Evolutionary conservation across 345 rosid genomes (phyloP).

Genomic region (Cardamine resedifolia): DNA sequence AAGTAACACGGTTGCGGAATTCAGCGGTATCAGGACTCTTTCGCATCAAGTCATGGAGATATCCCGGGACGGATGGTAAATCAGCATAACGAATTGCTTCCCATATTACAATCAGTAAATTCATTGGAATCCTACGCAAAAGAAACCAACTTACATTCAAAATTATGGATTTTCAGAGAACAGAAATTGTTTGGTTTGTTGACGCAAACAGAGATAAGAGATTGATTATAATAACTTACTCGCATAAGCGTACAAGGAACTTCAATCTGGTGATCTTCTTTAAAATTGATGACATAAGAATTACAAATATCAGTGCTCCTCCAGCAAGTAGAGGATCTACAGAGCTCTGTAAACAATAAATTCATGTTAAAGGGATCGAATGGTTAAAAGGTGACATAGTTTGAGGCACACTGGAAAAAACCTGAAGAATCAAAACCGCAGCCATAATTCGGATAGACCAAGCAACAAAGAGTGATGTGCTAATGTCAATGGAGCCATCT

Average conservation of each 20-base stretch:
- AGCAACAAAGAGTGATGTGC: slow-evolving; percentile 71
- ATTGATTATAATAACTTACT: slow-evolving; percentile 45
- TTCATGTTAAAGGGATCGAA: not conserved
- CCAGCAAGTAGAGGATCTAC: slow-evolving; percentile 75
- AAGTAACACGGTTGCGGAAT: slow-evolving; percentile 11
- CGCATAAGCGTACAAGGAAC: slow-evolving; percentile 49
- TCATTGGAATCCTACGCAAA: slow-evolving; percentile 54
- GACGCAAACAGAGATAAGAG: not conserved
- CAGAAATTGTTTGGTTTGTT: not conserved
- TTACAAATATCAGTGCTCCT: slow-evolving; percentile 57
- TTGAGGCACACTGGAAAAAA: slow-evolving; percentile 21
- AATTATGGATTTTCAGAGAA: not conserved
- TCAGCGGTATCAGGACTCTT: slow-evolving; percentile 41
- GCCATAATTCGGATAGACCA: slow-evolving; percentile 79
- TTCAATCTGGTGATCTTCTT: slow-evolving; percentile 47
- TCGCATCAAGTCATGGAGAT: slow-evolving; percentile 39
- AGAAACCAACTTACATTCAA: slow-evolving; percentile 30
- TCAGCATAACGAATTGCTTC: slow-evolving; percentile 45
- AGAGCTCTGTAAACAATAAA: slow-evolving; percentile 61
- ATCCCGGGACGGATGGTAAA: slow-evolving; percentile 43
- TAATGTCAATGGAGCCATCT: slow-evolving; percentile 79
- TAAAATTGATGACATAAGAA: slow-evolving; percentile 45
- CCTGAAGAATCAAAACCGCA: slow-evolving; percentile 79
- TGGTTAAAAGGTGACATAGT: not conserved
- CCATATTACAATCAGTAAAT: slow-evolving; percentile 36